Evolutionary conservation across 257 asterid genomes (phyloP), one percentile per base, ranked within the genome.

Genomic region (Mentha longifolia): DNA sequence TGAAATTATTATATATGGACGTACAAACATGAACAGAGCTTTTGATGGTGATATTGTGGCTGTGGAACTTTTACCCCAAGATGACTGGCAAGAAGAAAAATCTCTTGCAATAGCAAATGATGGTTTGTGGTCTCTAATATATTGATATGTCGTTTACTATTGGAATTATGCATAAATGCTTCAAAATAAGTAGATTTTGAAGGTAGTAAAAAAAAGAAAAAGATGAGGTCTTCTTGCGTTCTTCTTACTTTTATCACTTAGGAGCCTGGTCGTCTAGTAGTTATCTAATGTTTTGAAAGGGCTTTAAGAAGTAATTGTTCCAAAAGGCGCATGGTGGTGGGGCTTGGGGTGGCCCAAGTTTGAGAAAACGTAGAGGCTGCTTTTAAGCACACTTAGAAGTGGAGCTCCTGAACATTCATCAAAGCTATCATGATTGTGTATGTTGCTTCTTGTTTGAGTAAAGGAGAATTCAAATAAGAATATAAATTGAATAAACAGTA

Each of bases 41-140:
- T 95, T 95, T 82, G 98, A 95, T 77, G 95, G 99, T 71, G 99
- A 95, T 77, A 76, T 95, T 73, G 99, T 95, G 76, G 97, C 91
- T 28, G 95, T 95, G 61, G 98, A 92, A 78, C 87, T 95, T 82
- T 82, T 95, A 79, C 95, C 98, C 76, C 88, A 80, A 74, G 99
- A 89, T 70, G 84, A 81, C 57, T 95, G 99, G 98, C 91, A 85
- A 60, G 93, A 87, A 76, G 99, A 92, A 76, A 83, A 85, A 76
- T 88, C 94, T 73, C 82, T 95, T 19, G 86, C 84, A 14, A 77
- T 95, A 67, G 89, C 91, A 16, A 86, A 95, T 81, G 93, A 95
- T 80, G 99, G 98, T 92, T 76, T 59, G 84, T 68, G 61, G 55
- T 45, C 72, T 51, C 71, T 41, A 43, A 59, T 39, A 43, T 46